Conservation (phyloP, 345 rosid species). For the Syzygium aqueum region DNA sequence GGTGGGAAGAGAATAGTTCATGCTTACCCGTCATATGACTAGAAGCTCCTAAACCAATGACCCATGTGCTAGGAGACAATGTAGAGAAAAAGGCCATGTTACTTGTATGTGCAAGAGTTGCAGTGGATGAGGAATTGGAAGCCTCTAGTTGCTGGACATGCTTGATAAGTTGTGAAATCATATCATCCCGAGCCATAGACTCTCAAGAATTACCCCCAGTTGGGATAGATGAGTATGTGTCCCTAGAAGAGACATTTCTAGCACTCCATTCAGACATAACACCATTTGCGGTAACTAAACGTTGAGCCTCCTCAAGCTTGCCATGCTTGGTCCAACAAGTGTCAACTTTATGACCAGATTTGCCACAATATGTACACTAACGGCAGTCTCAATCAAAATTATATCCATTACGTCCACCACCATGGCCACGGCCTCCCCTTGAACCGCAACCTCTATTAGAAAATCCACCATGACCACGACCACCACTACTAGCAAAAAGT, state of each 20-base stretch:
- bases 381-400: not conserved
- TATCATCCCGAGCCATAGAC: no score
- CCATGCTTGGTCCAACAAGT: not conserved
- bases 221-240: not conserved
- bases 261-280: not conserved
- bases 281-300: no score
- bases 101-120: not conserved
- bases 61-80: not conserved
- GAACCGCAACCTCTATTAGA: no score
- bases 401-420: not conserved
- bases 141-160: no score
- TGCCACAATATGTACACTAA: not conserved
- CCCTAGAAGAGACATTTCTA: not conserved
- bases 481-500: no score
- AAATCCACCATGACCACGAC: no score
- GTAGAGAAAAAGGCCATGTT: no score
- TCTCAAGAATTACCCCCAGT: no score
- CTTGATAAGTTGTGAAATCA: no score
- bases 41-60: no score
- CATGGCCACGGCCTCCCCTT: no score
- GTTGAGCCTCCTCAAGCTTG: not conserved
- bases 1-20: not conserved
- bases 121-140: not conserved
- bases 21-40: no score
- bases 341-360: not conserved